A percentile compares a stretch with the other conserved stretches of the same genome.
These are phyloP conservation scores for Aspergillus thermomutatus DNA, from an alignment of 2,329 filamentous ascomycete species.

Conservation along the genomic window DNA sequence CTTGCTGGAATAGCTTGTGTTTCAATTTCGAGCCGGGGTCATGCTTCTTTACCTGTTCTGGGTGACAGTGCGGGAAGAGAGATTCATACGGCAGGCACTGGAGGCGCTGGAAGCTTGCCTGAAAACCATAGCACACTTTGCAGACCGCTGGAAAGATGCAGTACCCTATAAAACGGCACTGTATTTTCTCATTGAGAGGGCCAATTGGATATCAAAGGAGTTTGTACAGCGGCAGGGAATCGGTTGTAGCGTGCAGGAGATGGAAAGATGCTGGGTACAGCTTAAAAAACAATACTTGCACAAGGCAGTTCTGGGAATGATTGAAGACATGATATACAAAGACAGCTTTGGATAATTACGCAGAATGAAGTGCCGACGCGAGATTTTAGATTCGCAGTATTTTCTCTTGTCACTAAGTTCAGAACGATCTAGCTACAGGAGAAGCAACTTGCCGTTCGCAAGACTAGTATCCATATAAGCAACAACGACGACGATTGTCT, in stretches of 20 bases:
- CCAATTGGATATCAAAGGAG: slow-evolving; percentile 10
- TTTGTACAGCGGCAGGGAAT: not conserved
- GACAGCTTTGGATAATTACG: not conserved
- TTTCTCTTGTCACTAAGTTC: no score
- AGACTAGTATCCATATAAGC: slow-evolving; percentile 8
- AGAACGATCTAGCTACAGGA: slow-evolving; percentile 13
- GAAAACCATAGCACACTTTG: slow-evolving; percentile 19
- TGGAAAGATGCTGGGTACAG: slow-evolving; percentile 15
- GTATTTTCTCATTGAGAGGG: slow-evolving; percentile 14
- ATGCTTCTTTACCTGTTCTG: slow-evolving; percentile 27
- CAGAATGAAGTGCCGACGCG: not conserved
- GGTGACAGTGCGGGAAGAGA: slow-evolving; percentile 11
- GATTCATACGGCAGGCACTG: slow-evolving; percentile 10
- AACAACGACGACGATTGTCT: slow-evolving; percentile 23
- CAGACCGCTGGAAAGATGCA: slow-evolving; percentile 22
- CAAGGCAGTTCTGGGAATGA: slow-evolving; percentile 23
- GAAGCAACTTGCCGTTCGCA: slow-evolving; percentile 19
- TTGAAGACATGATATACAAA: slow-evolving; percentile 24
- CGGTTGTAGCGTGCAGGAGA: slow-evolving; percentile 9
- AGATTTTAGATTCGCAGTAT: no score
- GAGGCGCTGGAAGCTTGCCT: slow-evolving; percentile 20
- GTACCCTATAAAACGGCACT: slow-evolving; percentile 20
- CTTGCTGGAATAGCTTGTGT: slow-evolving; percentile 18
- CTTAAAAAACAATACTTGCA: slow-evolving; percentile 24
- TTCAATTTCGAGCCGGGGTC: slow-evolving; percentile 25